A percentile compares a stretch with the other conserved stretches of the same genome.
Conservation (phyloP, 1,284 basidiomycete species). For the Rhizoctonia solani region DNA sequence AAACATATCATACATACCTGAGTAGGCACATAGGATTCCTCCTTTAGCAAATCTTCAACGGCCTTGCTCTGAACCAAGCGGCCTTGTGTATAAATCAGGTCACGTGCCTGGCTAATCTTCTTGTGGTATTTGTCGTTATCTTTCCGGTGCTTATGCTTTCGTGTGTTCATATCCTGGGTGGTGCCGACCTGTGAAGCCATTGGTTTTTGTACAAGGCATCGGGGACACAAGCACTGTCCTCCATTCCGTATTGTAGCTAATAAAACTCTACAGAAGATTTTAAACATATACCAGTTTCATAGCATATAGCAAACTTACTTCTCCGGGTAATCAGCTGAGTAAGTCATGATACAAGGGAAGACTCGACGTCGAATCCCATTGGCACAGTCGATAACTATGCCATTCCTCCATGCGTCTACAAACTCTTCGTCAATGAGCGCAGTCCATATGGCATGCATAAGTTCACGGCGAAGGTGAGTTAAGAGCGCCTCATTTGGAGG, state of each 20-base stretch:
- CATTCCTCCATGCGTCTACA: conserved; percentile 45
- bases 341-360: conserved; percentile 47
- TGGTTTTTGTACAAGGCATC: conserved; percentile 19
- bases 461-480: conserved; percentile 45
- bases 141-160: not conserved
- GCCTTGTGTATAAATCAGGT: conserved; percentile 17
- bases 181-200: conserved; percentile 22
- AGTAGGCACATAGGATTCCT: conserved; percentile 31
- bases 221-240: conserved; percentile 36
- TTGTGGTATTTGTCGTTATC: not conserved
- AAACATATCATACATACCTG: conserved; percentile 33
- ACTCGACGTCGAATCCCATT: conserved; percentile 45
- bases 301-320: no score
- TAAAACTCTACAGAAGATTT: conserved; percentile 9
- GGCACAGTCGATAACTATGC: conserved; percentile 43
- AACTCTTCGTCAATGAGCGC: conserved; percentile 42
- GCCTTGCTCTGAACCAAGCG: not conserved
- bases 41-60: conserved; percentile 27
- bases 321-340: conserved; percentile 51
- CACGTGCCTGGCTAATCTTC: not conserved
- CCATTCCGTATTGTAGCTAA: conserved; percentile 36
- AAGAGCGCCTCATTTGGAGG: conserved; percentile 36
- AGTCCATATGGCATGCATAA: conserved; percentile 47
- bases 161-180: conserved; percentile 37
- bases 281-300: no score